These are phyloP conservation scores for Carpinus fangiana DNA, from an alignment of 306 rosid species.

Conservation along the genomic window DNA sequence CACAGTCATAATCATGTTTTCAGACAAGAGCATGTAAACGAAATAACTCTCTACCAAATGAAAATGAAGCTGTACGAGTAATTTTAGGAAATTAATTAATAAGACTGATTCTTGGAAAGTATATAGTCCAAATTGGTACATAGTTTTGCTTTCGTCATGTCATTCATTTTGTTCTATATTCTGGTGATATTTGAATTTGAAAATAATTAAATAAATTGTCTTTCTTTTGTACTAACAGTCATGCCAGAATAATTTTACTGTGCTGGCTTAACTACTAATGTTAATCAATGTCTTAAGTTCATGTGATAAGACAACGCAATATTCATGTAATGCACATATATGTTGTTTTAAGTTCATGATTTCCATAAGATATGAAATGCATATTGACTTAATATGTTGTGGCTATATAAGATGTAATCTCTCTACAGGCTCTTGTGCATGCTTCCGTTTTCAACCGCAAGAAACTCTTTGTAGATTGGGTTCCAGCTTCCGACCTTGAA, in stretches of 20 bases:
- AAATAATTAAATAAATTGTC: no score
- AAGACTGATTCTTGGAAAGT: no score
- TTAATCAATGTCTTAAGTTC: background rate
- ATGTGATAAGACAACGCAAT: background rate
- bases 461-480: constrained; percentile 77
- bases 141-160: no score
- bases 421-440: constrained; percentile 73
- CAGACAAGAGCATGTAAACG: no score
- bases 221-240: no score
- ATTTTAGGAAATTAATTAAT: no score
- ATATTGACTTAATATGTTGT: background rate
- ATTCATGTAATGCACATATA: background rate
- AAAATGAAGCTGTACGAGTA: no score
- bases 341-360: background rate
- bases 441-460: constrained; percentile 60
- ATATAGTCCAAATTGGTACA: no score
- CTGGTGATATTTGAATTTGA: no score
- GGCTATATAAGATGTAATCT: constrained; percentile 12
- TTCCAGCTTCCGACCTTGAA: constrained; percentile 83
- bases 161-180: no score
- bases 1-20: no score
- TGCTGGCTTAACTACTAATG: background rate
- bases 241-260: background rate
- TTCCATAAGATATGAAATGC: background rate
- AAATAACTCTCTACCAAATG: no score